Evolutionary conservation across 768 basidiomycete genomes (phyloP), one percentile per base, ranked within the genome.

Genomic region (Pisolithus tinctorius): DNA sequence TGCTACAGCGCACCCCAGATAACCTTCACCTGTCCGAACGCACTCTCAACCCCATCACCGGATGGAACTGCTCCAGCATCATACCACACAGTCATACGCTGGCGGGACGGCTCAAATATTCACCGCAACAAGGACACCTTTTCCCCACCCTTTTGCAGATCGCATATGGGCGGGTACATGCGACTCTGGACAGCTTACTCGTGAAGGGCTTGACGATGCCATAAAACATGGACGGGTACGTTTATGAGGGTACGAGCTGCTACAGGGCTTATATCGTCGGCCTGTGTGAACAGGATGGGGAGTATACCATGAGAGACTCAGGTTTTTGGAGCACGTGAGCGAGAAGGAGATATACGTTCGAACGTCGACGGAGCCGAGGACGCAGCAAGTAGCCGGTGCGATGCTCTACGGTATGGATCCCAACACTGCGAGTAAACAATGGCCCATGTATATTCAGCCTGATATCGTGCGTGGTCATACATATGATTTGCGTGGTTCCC

Each of bases 81-180:
- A 37, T 63, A 23, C 69, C 74, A 50, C n/a, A n/a, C 65, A 63
- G 55, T 73, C 69, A 49, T 74, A 69, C 47, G 74, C 66, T 17
- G 63, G 60, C 6, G 68, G 69, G 9, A 64, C 66, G 1, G 58
- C 68, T 3, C 63, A 61, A 1, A 66, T 78, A 23, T 74, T 65
- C 46, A 77, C 78, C 52, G 51, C 71, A 49, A 71, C 68, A 1
- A 49, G 52, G 34, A 68, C 68, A 40, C 71, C 77, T 1, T 47
- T 68, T n/a, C 67, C 64, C 62, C 76, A 78, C 47, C 77, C 77
- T 1, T 78, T 76, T 56, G 63, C 69, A 8, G 60, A 55, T 23
- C 64, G 63, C 37, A 69, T 78, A 5, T 78, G 76, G 76, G 56
- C 69, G 20, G 76, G 76, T 17, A 71, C 74, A 2, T 78, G 76